Percentiles rank a stretch among this genome's conserved stretches.
phyloP scores from a whole-genome alignment of 345 rosid genomes.

The Melaleuca alternifolia region DNA sequence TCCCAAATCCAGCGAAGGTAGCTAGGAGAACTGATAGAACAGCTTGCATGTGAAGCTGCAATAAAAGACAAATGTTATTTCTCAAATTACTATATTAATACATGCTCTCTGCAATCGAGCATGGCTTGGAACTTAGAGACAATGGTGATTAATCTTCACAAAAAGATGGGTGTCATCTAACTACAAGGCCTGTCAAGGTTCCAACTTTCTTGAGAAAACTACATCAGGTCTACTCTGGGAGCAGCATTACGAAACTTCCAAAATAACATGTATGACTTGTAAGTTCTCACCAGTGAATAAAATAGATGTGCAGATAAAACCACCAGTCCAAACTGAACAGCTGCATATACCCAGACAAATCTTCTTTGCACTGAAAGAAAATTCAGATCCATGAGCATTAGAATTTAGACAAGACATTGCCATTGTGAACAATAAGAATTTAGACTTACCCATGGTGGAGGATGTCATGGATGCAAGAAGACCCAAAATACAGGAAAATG shows the following conservation, averaged over 20 bases:
- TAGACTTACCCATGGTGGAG: conserved; percentile 74
- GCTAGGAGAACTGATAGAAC: conserved; percentile 64
- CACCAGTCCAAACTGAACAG: conserved; percentile 55
- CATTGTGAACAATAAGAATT: neutral
- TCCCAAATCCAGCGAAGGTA: conserved; percentile 66
- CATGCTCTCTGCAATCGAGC: neutral
- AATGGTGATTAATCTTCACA: neutral
- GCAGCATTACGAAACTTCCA: neutral
- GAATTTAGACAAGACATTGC: neutral
- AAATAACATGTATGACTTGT: neutral
- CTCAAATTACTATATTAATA: neutral
- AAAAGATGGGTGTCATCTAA: neutral
- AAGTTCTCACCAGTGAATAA: conserved; percentile 44
- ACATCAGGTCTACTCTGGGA: neutral
- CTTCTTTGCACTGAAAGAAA: conserved; percentile 43
- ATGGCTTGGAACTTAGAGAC: neutral
- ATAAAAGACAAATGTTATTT: neutral
- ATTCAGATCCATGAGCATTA: neutral
- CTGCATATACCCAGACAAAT: conserved; percentile 65
- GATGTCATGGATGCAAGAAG: conserved; percentile 93
- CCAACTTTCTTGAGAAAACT: neutral
- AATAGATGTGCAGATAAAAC: conserved; percentile 69
- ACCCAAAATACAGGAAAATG: conserved; percentile 86
- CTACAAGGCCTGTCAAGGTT: neutral
- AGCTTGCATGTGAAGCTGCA: conserved; percentile 63